Conservation (phyloP, 139 green algal genomes). For the Chlorella sp. region DNA sequence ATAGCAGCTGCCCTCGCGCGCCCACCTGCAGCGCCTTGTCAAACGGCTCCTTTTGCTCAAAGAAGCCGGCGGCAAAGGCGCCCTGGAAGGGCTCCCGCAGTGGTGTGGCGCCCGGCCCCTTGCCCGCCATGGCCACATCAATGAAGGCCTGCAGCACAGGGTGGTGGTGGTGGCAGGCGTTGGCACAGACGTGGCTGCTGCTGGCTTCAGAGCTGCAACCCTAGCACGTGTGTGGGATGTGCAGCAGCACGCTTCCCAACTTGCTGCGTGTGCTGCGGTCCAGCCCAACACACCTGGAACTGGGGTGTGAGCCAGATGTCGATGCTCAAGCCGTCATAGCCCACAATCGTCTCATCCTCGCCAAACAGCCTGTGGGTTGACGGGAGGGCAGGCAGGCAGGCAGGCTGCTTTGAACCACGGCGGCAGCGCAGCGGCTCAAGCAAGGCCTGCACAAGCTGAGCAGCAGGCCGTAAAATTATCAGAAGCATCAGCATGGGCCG, state of each 20-base stretch:
- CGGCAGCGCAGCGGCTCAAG: no score
- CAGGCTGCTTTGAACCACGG: no score
- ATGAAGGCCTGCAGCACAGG: constrained; percentile 50
- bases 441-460: no score
- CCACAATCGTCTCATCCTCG: constrained; percentile 72
- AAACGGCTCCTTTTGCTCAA: constrained; percentile 50
- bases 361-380: constrained; percentile 64
- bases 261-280: no score
- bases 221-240: no score
- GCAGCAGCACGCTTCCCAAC: no score
- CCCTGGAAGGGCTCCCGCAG: constrained; percentile 39
- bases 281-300: constrained; percentile 39
- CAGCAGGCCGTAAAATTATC: no score
- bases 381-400: not conserved
- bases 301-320: constrained; percentile 55
- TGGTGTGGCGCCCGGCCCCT: constrained; percentile 52
- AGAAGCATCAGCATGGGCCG: no score
- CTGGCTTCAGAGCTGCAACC: no score
- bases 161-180: no score
- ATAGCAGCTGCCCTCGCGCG: no score
- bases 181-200: no score
- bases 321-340: constrained; percentile 52
- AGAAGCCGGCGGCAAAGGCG: constrained; percentile 42
- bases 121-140: constrained; percentile 56
- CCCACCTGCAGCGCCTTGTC: constrained; percentile 18